phyloP scores from a whole-genome alignment of 2,329 filamentous ascomycete species.

The Hypoxylon sp. region DNA sequence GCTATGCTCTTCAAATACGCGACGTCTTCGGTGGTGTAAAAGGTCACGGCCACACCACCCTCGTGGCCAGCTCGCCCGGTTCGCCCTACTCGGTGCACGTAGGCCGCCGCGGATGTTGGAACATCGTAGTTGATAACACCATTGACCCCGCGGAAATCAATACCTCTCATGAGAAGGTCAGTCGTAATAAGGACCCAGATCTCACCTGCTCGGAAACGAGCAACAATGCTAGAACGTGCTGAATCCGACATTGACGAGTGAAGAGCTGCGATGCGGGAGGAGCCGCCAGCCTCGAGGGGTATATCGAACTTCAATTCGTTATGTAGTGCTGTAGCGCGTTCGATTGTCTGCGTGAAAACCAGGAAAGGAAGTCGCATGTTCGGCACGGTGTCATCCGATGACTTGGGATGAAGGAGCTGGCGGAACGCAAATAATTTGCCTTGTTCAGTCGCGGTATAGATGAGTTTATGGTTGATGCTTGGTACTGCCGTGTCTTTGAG shows the following conservation, averaged over 20 bases:
- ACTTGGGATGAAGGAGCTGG: slow-evolving; percentile 84
- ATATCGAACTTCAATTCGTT: slow-evolving; percentile 96
- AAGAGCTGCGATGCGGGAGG: slow-evolving; percentile 86
- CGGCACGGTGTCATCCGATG: slow-evolving; percentile 67
- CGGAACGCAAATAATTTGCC: slow-evolving; percentile 93
- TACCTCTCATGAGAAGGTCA: slow-evolving; percentile 89
- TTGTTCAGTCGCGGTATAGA: slow-evolving; percentile 91
- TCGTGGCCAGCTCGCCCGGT: slow-evolving; percentile 90
- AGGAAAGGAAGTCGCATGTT: slow-evolving; percentile 87
- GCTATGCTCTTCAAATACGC: slow-evolving; percentile 90
- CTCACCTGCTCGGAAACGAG: slow-evolving; percentile 89
- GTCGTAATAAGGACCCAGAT: slow-evolving; percentile 98
- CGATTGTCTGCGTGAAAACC: slow-evolving; percentile 96
- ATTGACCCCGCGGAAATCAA: slow-evolving; percentile 95
- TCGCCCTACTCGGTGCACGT: slow-evolving; percentile 92
- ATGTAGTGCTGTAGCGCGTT: slow-evolving; percentile 87
- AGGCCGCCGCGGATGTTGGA: slow-evolving; percentile 87
- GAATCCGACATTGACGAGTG: slow-evolving; percentile 87
- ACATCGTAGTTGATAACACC: slow-evolving; percentile 98
- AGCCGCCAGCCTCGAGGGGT: slow-evolving; percentile 85
- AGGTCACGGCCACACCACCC: slow-evolving; percentile 90
- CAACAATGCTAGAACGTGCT: slow-evolving; percentile 84
- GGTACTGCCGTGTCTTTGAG: slow-evolving; percentile 96
- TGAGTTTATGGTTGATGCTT: slow-evolving; percentile 88
- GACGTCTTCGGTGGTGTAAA: slow-evolving; percentile 96